Evolutionary conservation across 176 grass and related monocot species (phyloP), one percentile per base, ranked within the genome.

Genomic region (Carex myosuroides): DNA sequence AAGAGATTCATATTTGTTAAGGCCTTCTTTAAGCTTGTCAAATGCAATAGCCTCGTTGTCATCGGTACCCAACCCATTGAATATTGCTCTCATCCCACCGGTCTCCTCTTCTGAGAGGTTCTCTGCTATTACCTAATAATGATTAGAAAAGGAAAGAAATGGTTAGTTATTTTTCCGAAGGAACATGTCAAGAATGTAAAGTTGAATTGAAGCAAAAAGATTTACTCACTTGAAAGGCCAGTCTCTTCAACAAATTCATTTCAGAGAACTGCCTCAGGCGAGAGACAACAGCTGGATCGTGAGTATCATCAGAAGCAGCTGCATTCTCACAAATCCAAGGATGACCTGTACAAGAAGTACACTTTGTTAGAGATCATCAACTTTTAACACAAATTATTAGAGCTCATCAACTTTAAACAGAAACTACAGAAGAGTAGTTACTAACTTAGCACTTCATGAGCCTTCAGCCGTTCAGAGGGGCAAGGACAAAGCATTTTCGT

Each of bases 41-140:
- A 92, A 92, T 79, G 91, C 94, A 76, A 99, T 94, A 41, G 87
- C 91, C 60, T 90, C 91, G 50, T 83, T 92, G 88, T 84, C 94
- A 24, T 90, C 89, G 13, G 89, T 86, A 83, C 95, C 96, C 81
- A 99, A 86, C 91, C 90, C 88, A 70, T 78, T 88, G 63, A 99
- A 99, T 81, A 99, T 85, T 84, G 94, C 90, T 87, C 92, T 94
- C 84, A 99, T 90, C 30, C 96, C 96, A 89, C 91, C 96, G 88
- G 94, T 94, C 81, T 99, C 96, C 87, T 99, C 96, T 82, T 99
- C 93, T 55, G 91, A 92, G 64, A 99, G 93, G 70, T 90, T 89
- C 74, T 95, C 90, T 78, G 89, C 93, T 78, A 99, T 99, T 53
- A 99, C 96, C 96, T 99, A 55, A 48, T 13, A 83, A 70, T 57